These are phyloP conservation scores for Ottelia alismoides DNA, from an alignment of 106 monocot species.

Conservation along the genomic window DNA sequence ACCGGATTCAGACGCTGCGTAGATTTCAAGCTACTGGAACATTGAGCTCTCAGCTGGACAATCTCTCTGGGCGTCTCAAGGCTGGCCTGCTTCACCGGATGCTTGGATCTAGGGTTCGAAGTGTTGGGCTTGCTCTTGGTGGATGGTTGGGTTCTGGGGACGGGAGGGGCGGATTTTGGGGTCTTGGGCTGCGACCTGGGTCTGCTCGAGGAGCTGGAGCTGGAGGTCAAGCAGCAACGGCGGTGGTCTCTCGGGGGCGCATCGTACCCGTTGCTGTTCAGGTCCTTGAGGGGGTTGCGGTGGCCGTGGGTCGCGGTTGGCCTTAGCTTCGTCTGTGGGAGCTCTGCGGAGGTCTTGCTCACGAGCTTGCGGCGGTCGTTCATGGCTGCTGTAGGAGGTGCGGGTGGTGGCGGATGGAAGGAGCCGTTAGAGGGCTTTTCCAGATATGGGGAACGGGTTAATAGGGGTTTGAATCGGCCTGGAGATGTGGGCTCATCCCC, in stretches of 20 bases:
- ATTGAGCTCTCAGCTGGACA: neutral
- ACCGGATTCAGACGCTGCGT: neutral
- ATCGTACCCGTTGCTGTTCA: conserved; percentile 9
- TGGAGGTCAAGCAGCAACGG: conserved; percentile 10
- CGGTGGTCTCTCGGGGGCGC: neutral
- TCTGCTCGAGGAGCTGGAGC: conserved; percentile 4
- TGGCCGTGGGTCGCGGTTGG: neutral
- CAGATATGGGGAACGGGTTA: too few relatives aligned
- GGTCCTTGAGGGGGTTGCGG: conserved; percentile 27
- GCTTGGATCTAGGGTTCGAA: neutral
- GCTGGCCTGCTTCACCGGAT: neutral
- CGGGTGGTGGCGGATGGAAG: too few relatives aligned
- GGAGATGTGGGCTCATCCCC: too few relatives aligned
- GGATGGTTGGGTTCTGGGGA: neutral
- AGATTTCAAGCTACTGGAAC: neutral
- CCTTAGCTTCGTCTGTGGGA: neutral
- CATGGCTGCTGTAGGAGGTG: conserved; percentile 10
- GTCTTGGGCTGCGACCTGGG: neutral
- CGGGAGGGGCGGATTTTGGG: neutral
- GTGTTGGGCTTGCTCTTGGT: too few relatives aligned
- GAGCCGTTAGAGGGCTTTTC: too few relatives aligned
- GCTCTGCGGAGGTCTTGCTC: conserved; percentile 1
- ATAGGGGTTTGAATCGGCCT: too few relatives aligned
- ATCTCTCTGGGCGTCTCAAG: neutral
- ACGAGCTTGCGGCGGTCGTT: conserved; percentile 6